Evolutionary conservation across 2,329 filamentous ascomycete species (phyloP).

Genomic region (Fusarium solani-melongenae): DNA sequence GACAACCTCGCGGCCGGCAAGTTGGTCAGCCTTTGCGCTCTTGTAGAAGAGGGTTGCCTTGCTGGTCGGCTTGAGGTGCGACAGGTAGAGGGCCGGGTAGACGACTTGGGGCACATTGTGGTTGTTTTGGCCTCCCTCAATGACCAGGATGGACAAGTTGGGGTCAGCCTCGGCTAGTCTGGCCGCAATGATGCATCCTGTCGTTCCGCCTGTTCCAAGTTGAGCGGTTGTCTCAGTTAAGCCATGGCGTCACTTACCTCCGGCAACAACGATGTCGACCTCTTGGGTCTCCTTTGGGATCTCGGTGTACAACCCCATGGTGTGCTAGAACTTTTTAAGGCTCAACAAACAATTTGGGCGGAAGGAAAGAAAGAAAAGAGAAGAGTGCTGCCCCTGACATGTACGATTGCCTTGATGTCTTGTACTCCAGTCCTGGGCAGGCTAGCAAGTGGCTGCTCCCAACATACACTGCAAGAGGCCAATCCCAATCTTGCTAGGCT

Average conservation of each 20-base stretch:
- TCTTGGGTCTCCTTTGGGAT: not conserved
- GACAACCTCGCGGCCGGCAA: slow-evolving; percentile 30
- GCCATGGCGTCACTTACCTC: not conserved
- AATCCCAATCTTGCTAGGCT: not conserved
- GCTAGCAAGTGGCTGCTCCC: not conserved
- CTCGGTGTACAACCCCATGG: not conserved
- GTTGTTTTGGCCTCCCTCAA: not conserved
- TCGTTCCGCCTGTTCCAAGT: not conserved
- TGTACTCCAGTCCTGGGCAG: not conserved
- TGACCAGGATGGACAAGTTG: not conserved
- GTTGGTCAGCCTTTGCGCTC: slow-evolving; percentile 24
- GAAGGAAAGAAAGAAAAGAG: not conserved
- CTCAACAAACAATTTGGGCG: not conserved
- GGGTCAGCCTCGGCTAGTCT: not conserved
- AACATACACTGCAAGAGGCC: not conserved
- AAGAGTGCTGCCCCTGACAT: not conserved
- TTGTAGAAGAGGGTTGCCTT: slow-evolving; percentile 39
- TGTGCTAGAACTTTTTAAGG: not conserved
- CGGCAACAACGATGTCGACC: not conserved
- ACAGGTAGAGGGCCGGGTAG: slow-evolving; percentile 25
- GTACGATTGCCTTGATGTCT: not conserved
- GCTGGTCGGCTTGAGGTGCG: slow-evolving; percentile 23
- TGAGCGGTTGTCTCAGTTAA: not conserved
- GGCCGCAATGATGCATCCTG: not conserved
- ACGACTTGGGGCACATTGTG: not conserved